Percentiles rank a stretch among this genome's conserved stretches.
phyloP scores from a whole-genome alignment of 257 asterid genomes.

The Mitragyna speciosa region DNA sequence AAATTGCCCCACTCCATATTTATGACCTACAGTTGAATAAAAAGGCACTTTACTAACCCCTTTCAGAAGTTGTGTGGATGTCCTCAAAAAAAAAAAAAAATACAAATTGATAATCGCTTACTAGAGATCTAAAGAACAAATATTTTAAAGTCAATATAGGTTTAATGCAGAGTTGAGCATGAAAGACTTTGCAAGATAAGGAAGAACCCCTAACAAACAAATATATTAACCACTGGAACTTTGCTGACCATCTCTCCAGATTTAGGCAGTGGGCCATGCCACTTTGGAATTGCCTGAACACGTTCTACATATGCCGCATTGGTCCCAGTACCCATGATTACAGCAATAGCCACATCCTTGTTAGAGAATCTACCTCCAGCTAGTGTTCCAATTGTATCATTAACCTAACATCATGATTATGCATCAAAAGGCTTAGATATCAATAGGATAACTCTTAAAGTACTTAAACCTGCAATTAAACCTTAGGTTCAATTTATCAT shows the following conservation, averaged over 20 bases:
- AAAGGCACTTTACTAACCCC: constrained; percentile 10
- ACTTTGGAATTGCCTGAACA: constrained; percentile 89
- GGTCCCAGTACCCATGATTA: constrained; percentile 91
- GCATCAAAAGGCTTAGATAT: constrained; percentile 15
- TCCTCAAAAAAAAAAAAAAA: not conserved
- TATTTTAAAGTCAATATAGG: not conserved
- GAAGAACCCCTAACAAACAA: not conserved
- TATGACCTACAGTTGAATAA: constrained; percentile 56
- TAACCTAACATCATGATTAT: constrained; percentile 52
- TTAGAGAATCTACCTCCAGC: constrained; percentile 81
- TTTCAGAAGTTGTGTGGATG: not conserved
- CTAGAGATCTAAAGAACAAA: not conserved
- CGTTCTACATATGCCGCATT: constrained; percentile 91
- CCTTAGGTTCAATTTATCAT: not conserved
- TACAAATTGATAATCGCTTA: not conserved
- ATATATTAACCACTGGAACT: constrained; percentile 4
- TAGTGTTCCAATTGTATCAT: constrained; percentile 86
- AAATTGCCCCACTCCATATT: constrained; percentile 99
- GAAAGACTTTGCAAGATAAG: not conserved
- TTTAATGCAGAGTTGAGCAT: not conserved
- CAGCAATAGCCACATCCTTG: constrained; percentile 64
- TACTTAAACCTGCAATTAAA: not conserved
- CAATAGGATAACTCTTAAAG: not conserved
- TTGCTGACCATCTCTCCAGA: constrained; percentile 85
- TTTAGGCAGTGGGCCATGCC: constrained; percentile 84